These are phyloP conservation scores for Sugiyamaella americana DNA, from an alignment of 805 yeast genomes.

Conservation along the genomic window DNA sequence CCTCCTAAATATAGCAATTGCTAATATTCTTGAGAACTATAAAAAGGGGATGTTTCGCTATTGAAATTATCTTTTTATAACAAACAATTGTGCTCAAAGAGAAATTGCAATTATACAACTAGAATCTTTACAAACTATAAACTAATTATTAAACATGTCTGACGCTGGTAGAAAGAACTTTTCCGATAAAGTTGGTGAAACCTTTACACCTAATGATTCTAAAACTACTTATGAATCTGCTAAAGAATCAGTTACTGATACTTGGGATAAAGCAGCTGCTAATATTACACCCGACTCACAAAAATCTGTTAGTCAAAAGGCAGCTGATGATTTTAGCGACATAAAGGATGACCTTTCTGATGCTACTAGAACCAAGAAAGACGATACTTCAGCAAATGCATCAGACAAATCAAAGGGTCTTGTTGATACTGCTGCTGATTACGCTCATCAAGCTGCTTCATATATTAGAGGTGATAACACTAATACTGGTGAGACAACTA, in stretches of 20 bases:
- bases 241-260: conserved; percentile 62
- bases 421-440: conserved; percentile 29
- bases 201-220: conserved; percentile 62
- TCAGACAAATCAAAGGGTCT: conserved; percentile 22
- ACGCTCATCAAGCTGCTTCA: conserved; percentile 30
- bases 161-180: conserved; percentile 67
- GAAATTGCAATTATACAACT: too few species aligned
- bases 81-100: too few species aligned
- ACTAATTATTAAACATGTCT: conserved; percentile 16
- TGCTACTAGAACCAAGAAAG: conserved; percentile 47
- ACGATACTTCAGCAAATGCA: conserved; percentile 26
- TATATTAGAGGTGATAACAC: conserved; percentile 24
- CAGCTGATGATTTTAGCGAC: conserved; percentile 52
- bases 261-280: conserved; percentile 59
- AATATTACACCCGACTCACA: conserved; percentile 55
- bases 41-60: too few species aligned
- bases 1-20: too few species aligned
- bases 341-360: conserved; percentile 50
- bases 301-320: conserved; percentile 65
- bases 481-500: conserved; percentile 1
- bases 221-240: conserved; percentile 60
- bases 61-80: too few species aligned
- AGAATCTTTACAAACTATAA: too few species aligned
- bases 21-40: too few species aligned
- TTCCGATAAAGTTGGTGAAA: conserved; percentile 60